A percentile compares a stretch with the other conserved stretches of the same genome.
These are phyloP conservation scores for Zygosaccharomyces sapae DNA, from an alignment of 1,139 yeast species.

Conservation along the genomic window DNA sequence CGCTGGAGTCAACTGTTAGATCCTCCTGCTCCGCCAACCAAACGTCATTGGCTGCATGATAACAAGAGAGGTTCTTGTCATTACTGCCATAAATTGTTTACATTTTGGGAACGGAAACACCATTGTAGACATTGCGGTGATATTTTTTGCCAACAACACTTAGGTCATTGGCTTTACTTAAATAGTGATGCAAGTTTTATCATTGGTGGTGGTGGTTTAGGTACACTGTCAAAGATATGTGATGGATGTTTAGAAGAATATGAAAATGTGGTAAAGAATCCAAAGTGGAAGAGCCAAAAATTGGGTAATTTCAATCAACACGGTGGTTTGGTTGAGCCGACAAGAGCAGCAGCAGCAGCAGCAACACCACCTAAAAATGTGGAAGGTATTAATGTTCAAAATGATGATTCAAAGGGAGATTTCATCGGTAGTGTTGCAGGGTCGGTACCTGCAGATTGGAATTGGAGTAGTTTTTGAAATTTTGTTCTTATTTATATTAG, in stretches of 20 bases:
- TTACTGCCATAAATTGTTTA: conserved; percentile 63
- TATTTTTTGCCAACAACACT: conserved; percentile 71
- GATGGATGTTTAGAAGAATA: conserved; percentile 68
- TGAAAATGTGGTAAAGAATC: conserved; percentile 43
- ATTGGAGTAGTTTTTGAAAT: conserved; percentile 62
- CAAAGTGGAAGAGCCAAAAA: conserved; percentile 19
- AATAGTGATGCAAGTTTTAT: conserved; percentile 70
- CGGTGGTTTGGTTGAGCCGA: not conserved
- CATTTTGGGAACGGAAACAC: conserved; percentile 81
- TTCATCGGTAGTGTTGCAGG: conserved; percentile 41
- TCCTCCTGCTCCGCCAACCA: conserved; percentile 45
- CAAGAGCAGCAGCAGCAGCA: not conserved
- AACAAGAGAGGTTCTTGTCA: conserved; percentile 58
- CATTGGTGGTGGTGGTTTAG: conserved; percentile 70
- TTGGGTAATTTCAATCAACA: conserved; percentile 3
- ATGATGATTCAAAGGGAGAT: conserved; percentile 18
- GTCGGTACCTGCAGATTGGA: conserved; percentile 73
- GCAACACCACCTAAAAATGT: not conserved
- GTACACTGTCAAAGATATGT: conserved; percentile 75
- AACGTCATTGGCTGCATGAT: conserved; percentile 79
- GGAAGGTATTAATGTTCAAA: conserved; percentile 9
- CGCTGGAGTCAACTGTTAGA: conserved; percentile 9
- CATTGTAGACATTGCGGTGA: conserved; percentile 96
- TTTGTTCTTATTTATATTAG: conserved; percentile 4
- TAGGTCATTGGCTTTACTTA: conserved; percentile 46